phyloP scores from a whole-genome alignment of 2,329 filamentous ascomycete species.

The Elsinoe batatas region DNA sequence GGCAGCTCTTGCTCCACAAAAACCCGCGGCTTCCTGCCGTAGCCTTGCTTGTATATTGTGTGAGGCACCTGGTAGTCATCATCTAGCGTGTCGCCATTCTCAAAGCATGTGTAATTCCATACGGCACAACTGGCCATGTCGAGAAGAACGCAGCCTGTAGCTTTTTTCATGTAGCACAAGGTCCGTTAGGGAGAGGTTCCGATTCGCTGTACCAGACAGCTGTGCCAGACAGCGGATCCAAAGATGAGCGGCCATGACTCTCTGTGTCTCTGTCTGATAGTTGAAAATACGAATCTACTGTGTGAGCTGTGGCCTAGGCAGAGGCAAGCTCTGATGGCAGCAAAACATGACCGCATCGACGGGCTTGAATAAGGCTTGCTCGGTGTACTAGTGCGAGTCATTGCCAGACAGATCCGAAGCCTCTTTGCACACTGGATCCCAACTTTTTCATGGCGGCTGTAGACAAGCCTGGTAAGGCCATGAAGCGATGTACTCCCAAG shows the following conservation, averaged over 20 bases:
- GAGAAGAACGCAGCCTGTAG: neutral
- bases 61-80: neutral
- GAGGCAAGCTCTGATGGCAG: neutral
- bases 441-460: no score
- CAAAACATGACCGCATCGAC: neutral
- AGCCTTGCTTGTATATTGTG: conserved; percentile 5
- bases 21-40: neutral
- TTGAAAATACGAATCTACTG: neutral
- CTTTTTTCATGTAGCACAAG: neutral
- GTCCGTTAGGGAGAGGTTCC: neutral
- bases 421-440: neutral
- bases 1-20: neutral
- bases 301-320: neutral
- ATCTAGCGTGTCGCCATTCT: conserved; percentile 1
- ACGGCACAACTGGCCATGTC: neutral
- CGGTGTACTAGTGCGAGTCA: neutral
- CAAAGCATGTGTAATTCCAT: neutral
- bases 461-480: no score
- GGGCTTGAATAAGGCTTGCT: neutral
- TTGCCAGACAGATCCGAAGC: neutral
- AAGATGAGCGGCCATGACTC: conserved; percentile 6
- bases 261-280: neutral
- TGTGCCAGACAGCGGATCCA: neutral
- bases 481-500: neutral
- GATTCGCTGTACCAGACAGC: neutral